Evolutionary conservation across 257 asterid genomes (phyloP), one percentile per base, ranked within the genome.

Genomic region (Jaltomata sinuosa): DNA sequence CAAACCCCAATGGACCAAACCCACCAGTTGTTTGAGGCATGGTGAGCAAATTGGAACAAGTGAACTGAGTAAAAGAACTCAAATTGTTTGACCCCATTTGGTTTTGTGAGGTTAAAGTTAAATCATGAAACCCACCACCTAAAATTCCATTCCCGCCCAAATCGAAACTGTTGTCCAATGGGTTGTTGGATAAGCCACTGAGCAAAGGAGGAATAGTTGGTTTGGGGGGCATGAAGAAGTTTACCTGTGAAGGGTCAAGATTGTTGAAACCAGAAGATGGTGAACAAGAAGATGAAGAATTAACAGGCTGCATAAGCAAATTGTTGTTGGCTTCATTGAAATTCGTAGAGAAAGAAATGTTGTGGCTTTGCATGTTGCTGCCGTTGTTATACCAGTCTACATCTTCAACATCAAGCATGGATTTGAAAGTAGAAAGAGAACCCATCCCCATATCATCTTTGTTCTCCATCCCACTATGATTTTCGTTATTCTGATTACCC

Each of bases 241-340:
- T 90, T 1, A 86, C 89, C 90, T 90, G 98, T 55, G 92, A 87
- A 52, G 91, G 89, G 54, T 93, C 95, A 0, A 91, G 89, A 64
- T 42, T 89, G 83, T 85, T 90, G 88, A 94, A 93, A 18, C 91
- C 95, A 12, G 98, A 88, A 0, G 94, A 87, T 0, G 98, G 98
- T 1, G 99, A 94, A 80, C 98, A 93, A 16, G 98, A 92, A 0
- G 98, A 90, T 8, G 99, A 93, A 0, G 99, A 95, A 71, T 94
- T 97, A 47, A 92, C 55, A 1, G 55, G 53, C 4, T 76, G 81
- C 32, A 76, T 36, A 77, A 77, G 85, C 84, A 93, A 92, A 45
- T 87, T 87, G 81, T 77, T 90, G 8, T 88, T 90, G 18, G 86
- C 85, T 15, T 88, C 93, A 29, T 85, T 57, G 87, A 92, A 91